Evolutionary conservation across 768 basidiomycete genomes (phyloP).

Genomic region (Solioccasus polychromus): DNA sequence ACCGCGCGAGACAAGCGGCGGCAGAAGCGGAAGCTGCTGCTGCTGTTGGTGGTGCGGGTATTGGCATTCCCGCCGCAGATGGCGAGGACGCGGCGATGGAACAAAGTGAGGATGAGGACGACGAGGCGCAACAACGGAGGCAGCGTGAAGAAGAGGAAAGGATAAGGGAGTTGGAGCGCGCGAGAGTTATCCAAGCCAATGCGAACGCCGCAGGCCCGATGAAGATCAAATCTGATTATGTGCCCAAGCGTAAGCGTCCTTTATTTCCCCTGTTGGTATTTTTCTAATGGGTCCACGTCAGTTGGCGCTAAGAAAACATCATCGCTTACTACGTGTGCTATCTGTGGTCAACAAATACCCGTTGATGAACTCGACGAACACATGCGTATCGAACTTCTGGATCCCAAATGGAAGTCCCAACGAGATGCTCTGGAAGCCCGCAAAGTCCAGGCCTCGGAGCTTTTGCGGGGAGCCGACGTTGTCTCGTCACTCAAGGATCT

Average conservation of each 20-base stretch:
- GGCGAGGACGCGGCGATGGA: slow-evolving; percentile 67
- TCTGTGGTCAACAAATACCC: slow-evolving; percentile 95
- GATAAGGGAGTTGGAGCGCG: slow-evolving; percentile 67
- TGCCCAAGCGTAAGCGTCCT: slow-evolving; percentile 76
- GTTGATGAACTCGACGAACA: slow-evolving; percentile 96
- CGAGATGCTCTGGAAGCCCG: slow-evolving; percentile 85
- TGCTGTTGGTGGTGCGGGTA: slow-evolving; percentile 65
- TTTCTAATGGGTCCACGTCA: slow-evolving; percentile 28
- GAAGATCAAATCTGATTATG: slow-evolving; percentile 96
- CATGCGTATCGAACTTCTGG: slow-evolving; percentile 96
- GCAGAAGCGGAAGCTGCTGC: slow-evolving; percentile 83
- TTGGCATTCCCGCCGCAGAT: slow-evolving; percentile 42
- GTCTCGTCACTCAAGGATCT: slow-evolving; percentile 90
- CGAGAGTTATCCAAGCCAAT: slow-evolving; percentile 76
- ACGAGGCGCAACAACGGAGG: slow-evolving; percentile 54
- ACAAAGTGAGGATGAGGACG: slow-evolving; percentile 85
- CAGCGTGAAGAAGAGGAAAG: slow-evolving; percentile 70
- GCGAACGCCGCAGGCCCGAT: slow-evolving; percentile 77
- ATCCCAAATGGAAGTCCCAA: slow-evolving; percentile 98
- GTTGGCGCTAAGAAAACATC: slow-evolving; percentile 62
- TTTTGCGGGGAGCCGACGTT: slow-evolving; percentile 90
- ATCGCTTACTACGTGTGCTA: slow-evolving; percentile 82
- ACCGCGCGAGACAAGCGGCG: slow-evolving; percentile 76
- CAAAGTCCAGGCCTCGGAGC: slow-evolving; percentile 83
- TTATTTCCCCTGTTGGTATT: slow-evolving; percentile 2